A percentile compares a stretch with the other conserved stretches of the same genome.
Conservation (phyloP, 805 yeast genomes). For the Cyberlindnera veronae region DNA sequence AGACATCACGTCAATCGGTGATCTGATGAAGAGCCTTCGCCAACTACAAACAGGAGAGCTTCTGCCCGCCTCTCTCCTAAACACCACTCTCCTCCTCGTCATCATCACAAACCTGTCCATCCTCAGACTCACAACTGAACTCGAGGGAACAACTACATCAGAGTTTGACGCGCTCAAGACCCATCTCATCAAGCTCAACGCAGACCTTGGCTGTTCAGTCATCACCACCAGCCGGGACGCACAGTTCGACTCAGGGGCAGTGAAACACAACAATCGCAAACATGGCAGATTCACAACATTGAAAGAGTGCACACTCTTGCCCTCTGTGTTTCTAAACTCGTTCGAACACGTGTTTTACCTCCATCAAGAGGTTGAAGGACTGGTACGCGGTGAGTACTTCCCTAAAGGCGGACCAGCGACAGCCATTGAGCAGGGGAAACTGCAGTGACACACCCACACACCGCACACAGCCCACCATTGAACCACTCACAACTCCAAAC, state of each 20-base stretch:
- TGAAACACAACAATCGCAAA: not conserved
- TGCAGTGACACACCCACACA: too few relatives aligned
- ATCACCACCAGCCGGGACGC: not conserved
- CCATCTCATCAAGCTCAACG: not conserved
- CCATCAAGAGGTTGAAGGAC: not conserved
- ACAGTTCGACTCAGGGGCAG: not conserved
- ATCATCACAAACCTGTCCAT: conserved; percentile 15
- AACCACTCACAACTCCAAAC: too few relatives aligned
- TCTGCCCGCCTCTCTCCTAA: not conserved
- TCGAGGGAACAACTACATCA: not conserved
- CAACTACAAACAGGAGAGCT: not conserved
- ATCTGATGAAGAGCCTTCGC: not conserved
- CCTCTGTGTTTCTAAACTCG: not conserved
- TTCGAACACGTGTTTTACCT: not conserved
- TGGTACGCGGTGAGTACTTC: conserved; percentile 1
- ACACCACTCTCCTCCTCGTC: not conserved
- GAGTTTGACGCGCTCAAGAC: conserved; percentile 1
- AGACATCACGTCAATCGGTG: not conserved
- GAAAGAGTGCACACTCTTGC: too few relatives aligned
- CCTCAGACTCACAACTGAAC: not conserved
- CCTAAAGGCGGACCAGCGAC: not conserved
- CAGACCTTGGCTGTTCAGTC: not conserved
- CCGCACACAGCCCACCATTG: too few relatives aligned
- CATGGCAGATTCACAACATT: too few relatives aligned
- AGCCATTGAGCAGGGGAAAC: too few relatives aligned